Base-by-base conservation (phyloP, 2,329 filamentous ascomycete species). In the Blumeriella jaapii region DNA sequence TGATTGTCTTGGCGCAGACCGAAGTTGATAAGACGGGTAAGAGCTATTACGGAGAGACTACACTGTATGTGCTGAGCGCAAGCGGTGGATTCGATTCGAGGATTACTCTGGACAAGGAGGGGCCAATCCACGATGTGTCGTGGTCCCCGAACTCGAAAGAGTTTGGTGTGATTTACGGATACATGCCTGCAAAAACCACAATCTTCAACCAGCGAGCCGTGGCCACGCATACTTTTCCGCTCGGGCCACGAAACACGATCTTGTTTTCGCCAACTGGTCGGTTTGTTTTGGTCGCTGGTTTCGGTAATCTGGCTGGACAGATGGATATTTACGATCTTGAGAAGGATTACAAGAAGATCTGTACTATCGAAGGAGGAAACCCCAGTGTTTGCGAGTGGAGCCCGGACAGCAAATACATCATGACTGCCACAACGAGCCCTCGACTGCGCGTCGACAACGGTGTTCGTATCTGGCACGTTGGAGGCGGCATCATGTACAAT, bases 1-100 rank as follows among this genome's bases (percentile, higher is more conserved):
- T 96, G 56, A 82, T 98, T 54, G 89, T 96, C 48, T 74, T 98
- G 53, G 89, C 91, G 37, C 87, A 96, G 66, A 98, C 91, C 19
- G 91, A 98, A 45, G 91, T 96, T 35, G 91, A 98, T 63, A 93
- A 91, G 65, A 86, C 86, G 39, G 93, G 93, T 62, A 96, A 96
- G 75, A 95, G 85, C 63, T 98, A 98, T 66, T 98, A 98, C 52
- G 91, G 91, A 56, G 91, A 98, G 66, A 96, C 91, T 7, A 96
- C 84, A 46, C 77, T 98, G 56, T 96, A 96, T 63, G 72, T 98
- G 49, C 72, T 98, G 45, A 94, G 84, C 60, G 82, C 86, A 45
- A 93, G 82, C 54, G 89, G 87, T 44, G 77, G 79, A 30, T 93
- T 96, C 54, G 91, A 98, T 60, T 91, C 89, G 39, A 78, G 91